A percentile compares a stretch with the other conserved stretches of the same genome.
These are phyloP conservation scores for Spatholobus suberectus DNA, from an alignment of 306 rosid species.

Conservation along the genomic window DNA sequence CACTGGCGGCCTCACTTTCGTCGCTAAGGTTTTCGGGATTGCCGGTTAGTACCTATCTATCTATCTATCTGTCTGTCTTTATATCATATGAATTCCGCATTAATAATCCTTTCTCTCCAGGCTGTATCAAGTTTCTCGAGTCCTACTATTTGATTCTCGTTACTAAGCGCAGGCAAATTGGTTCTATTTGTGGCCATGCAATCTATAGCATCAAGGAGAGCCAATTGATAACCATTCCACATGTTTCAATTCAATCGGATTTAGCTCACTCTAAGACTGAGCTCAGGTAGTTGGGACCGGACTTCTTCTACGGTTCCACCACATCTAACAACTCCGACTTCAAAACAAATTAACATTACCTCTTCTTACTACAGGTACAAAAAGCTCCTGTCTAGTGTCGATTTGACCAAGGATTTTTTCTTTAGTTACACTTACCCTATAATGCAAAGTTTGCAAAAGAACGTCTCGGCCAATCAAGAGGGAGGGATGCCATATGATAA, in stretches of 20 bases:
- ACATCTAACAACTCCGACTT: background rate
- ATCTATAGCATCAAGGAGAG: constrained; percentile 84
- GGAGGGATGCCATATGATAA: constrained; percentile 83
- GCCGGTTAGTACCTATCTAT: constrained; percentile 62
- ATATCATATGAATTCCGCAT: background rate
- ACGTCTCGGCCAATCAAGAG: constrained; percentile 56
- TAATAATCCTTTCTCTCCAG: constrained; percentile 38
- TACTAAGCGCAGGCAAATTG: constrained; percentile 91
- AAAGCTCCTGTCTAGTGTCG: constrained; percentile 88
- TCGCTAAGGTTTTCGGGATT: constrained; percentile 80
- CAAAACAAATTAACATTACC: background rate
- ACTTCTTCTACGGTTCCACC: background rate
- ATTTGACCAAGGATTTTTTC: constrained; percentile 96
- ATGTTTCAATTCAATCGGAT: constrained; percentile 81
- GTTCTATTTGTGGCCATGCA: constrained; percentile 89
- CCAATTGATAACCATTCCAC: constrained; percentile 85
- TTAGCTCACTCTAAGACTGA: constrained; percentile 89
- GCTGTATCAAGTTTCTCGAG: constrained; percentile 92
- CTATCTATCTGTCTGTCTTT: background rate
- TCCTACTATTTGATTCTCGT: constrained; percentile 89
- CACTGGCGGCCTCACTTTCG: constrained; percentile 81
- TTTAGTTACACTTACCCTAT: constrained; percentile 94
- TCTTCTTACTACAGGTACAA: constrained; percentile 70
- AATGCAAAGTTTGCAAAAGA: constrained; percentile 95
- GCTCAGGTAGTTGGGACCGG: constrained; percentile 55